Conservation (phyloP, 352 stramenopile species). For the Pythium angustatum region DNA sequence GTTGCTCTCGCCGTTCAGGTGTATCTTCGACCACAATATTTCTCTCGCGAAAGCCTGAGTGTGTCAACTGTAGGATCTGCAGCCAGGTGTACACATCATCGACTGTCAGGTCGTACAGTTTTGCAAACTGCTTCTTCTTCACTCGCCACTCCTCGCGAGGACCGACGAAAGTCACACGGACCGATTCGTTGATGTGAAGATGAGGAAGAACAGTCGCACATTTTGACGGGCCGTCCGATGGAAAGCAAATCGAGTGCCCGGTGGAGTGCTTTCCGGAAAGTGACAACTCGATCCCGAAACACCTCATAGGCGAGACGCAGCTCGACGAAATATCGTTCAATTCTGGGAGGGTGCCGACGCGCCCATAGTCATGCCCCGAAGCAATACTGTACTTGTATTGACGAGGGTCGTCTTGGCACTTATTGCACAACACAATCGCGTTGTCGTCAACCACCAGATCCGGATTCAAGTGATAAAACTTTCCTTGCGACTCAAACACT, state of each 20-base stretch:
- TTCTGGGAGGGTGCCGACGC: not conserved
- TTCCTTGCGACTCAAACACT: not conserved
- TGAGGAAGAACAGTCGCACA: not conserved
- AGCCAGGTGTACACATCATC: conserved; percentile 3
- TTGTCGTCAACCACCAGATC: not conserved
- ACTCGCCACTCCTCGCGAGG: not conserved
- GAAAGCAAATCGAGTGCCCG: conserved; percentile 16
- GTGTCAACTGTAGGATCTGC: not conserved
- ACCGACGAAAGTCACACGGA: not conserved
- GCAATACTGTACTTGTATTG: not conserved
- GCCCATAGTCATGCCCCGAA: not conserved
- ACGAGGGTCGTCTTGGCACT: not conserved
- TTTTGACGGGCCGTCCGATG: conserved; percentile 1
- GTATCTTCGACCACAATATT: not conserved
- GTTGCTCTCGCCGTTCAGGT: not conserved
- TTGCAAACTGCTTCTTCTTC: not conserved
- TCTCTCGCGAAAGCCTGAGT: not conserved
- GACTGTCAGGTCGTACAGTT: not conserved
- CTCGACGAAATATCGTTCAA: not conserved
- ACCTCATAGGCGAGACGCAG: not conserved
- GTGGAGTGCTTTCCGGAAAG: not conserved
- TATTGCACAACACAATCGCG: not conserved
- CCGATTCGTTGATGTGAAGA: not conserved
- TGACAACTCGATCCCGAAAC: not conserved
- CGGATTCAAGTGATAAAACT: not conserved